Evolutionary conservation across 805 yeast species (phyloP).

Genomic region (Starmera quercuum): DNA sequence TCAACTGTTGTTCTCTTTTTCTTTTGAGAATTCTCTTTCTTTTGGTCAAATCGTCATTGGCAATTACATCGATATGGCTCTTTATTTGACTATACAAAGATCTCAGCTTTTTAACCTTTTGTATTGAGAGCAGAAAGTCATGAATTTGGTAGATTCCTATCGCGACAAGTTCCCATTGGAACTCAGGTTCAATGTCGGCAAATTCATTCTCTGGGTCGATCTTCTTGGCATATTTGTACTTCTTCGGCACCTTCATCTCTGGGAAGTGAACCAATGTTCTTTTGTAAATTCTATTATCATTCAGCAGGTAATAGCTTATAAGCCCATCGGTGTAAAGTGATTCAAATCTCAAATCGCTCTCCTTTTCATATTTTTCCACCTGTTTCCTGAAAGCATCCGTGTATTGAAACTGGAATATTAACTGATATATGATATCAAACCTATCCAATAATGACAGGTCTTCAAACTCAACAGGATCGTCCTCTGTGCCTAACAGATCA

Average conservation of each 20-base stretch:
- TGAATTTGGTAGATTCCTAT: constrained; percentile 39
- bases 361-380: constrained; percentile 31
- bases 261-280: constrained; percentile 22
- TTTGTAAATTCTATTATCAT: constrained; percentile 46
- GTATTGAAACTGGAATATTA: constrained; percentile 36
- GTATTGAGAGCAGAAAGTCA: constrained; percentile 20
- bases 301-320: constrained; percentile 31
- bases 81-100: constrained; percentile 25
- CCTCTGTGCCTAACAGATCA: constrained; percentile 16
- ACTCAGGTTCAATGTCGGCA: constrained; percentile 27
- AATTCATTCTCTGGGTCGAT: constrained; percentile 18
- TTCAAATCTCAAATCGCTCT: constrained; percentile 22
- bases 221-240: constrained; percentile 20
- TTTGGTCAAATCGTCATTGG: constrained; percentile 41
- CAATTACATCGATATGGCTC: constrained; percentile 25
- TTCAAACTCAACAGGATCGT: constrained; percentile 27
- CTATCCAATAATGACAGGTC: constrained; percentile 36
- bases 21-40: constrained; percentile 47
- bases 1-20: constrained; percentile 57
- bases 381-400: constrained; percentile 39
- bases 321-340: constrained; percentile 19
- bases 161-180: constrained; percentile 32
- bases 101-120: constrained; percentile 21
- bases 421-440: constrained; percentile 37
- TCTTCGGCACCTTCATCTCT: constrained; percentile 27